Base-by-base conservation (phyloP, 2,329 filamentous ascomycete genomes). In the Pseudogymnoascus sp. region DNA sequence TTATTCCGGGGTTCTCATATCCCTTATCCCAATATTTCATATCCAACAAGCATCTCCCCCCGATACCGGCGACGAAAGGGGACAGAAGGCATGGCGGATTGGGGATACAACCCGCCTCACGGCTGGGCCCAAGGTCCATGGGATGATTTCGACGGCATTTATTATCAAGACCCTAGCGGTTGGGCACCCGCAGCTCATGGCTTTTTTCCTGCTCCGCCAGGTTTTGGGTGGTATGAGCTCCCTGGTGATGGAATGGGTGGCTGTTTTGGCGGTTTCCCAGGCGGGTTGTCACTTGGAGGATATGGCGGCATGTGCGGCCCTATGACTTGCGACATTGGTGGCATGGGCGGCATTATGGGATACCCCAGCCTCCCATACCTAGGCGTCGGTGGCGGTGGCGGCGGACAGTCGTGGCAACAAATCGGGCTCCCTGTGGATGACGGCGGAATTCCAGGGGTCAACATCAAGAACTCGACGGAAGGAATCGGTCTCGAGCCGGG, bases 401-500 rank as follows among this genome's bases (percentile, higher is more conserved):
- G 55, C 6, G 58, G 58, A 8, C 58, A 39, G 38, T 39, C 33
- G 12, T 59, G 58, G 58, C 58, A 59, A 31, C 58, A 59, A 31
- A 9, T 51, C 58, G 58, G 58, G 1, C 35, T 27, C 33, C 58
- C 33, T 59, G 61, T 36, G 17, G 36, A 58, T 3, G 60, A 66
- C 36, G 41, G 59, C 27, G 62, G 75, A 1, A 78, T 81, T 64
- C 81, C 82, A 0, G 81, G 81, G 0, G 76, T 79, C 29, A 80
- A 83, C 65, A 74, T 87, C 73, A 78, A 77, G 55, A 85, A 86
- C 72, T 78, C 79, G 0, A 81, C 81, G 0, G 82, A 84, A 48
- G 83, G 83, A 21, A 76, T 80, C 1, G 82, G 84, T 41, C 81
- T 81, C 64, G 84, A 86, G 67, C 82, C 81, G 0, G 85, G 84